Evolutionary conservation across 164 flowering plant genomes (phyloP).

Genomic region (Liquidambar formosana): DNA sequence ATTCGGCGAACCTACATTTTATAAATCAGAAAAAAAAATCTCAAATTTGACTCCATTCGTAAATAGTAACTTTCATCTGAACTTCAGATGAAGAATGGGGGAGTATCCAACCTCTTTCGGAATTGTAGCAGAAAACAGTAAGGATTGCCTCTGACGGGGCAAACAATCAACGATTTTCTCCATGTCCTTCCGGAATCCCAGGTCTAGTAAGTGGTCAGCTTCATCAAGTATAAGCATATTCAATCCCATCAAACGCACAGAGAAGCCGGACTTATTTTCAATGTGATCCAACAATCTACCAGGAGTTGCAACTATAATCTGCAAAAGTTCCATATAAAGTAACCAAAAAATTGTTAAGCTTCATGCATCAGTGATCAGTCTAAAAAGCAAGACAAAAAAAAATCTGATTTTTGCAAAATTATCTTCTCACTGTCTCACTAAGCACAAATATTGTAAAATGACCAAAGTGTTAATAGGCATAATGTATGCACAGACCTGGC

Average conservation of each 20-base stretch:
- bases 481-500: constrained; percentile 59
- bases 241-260: constrained; percentile 84
- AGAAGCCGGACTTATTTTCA: constrained; percentile 78
- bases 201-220: constrained; percentile 87
- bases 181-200: constrained; percentile 91
- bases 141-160: constrained; percentile 88
- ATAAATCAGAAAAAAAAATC: constrained; percentile 10
- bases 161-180: constrained; percentile 92
- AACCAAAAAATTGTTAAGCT: not conserved
- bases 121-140: constrained; percentile 85
- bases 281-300: constrained; percentile 95
- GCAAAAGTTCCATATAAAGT: constrained; percentile 18
- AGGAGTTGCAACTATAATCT: constrained; percentile 97
- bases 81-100: not conserved
- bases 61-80: not conserved
- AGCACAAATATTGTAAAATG: not conserved
- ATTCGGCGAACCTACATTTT: constrained; percentile 76
- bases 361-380: not conserved
- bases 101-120: constrained; percentile 78
- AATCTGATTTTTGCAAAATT: too few species aligned
- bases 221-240: constrained; percentile 91
- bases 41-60: not conserved
- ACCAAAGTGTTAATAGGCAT: not conserved
- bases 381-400: too few species aligned
- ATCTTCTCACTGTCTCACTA: not conserved